These are phyloP conservation scores for Mrakia hoshinonis DNA, from an alignment of 768 basidiomycete genomes.

Conservation along the genomic window DNA sequence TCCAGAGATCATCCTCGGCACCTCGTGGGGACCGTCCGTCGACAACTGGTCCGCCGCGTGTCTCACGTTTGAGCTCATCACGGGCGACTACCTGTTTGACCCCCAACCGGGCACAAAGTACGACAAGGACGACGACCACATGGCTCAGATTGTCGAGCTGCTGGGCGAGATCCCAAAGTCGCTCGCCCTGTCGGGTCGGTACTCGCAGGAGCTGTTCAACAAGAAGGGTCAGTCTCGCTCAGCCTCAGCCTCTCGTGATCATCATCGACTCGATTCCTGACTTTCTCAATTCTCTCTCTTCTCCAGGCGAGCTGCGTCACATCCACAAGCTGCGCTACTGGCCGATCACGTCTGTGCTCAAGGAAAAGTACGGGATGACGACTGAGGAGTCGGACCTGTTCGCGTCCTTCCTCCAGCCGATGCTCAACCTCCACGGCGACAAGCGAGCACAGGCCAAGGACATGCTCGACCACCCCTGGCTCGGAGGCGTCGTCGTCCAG, in stretches of 20 bases:
- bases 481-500: constrained; percentile 66
- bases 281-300: constrained; percentile 11
- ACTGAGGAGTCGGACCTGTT: constrained; percentile 70
- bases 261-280: not conserved
- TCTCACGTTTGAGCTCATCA: constrained; percentile 80
- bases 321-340: constrained; percentile 90
- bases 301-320: constrained; percentile 73
- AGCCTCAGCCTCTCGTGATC: not conserved
- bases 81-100: constrained; percentile 97
- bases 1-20: constrained; percentile 93
- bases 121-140: constrained; percentile 94
- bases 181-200: constrained; percentile 82
- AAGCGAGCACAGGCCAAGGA: constrained; percentile 82
- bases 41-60: constrained; percentile 97
- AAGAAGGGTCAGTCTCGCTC: constrained; percentile 62
- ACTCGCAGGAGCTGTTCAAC: constrained; percentile 89
- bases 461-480: constrained; percentile 75
- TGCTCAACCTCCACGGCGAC: constrained; percentile 82
- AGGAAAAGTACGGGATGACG: constrained; percentile 91
- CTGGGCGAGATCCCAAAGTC: constrained; percentile 78
- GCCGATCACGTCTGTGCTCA: constrained; percentile 74
- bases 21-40: constrained; percentile 88
- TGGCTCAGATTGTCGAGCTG: constrained; percentile 95
- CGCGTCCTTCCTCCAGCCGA: constrained; percentile 71
- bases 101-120: constrained; percentile 90